These are phyloP conservation scores for Kodamaea sp. DNA, from an alignment of 1,139 yeast species.

Conservation along the genomic window DNA sequence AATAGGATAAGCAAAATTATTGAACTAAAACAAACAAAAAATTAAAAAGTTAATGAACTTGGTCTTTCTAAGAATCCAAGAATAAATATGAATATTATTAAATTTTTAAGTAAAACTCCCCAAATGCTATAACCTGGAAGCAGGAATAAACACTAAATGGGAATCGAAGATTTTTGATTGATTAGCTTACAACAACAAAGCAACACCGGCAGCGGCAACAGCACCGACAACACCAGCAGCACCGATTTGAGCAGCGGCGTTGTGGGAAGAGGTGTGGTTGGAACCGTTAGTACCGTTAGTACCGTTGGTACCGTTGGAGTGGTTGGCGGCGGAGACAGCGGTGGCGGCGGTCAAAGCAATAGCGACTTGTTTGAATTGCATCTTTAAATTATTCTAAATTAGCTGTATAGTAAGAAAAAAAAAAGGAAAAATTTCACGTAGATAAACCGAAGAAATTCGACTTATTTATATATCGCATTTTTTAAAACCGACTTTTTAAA, in stretches of 20 bases:
- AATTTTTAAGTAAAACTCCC: too few species aligned
- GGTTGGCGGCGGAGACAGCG: conserved; percentile 44
- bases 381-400: conserved; percentile 17
- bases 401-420: conserved; percentile 3
- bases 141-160: too few species aligned
- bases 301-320: conserved; percentile 30
- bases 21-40: conserved; percentile 1
- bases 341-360: conserved; percentile 45
- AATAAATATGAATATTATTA: background rate
- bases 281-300: conserved; percentile 19
- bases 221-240: conserved; percentile 45
- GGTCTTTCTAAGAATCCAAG: conserved; percentile 3
- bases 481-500: background rate
- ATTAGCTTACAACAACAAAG: conserved; percentile 37
- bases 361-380: conserved; percentile 47
- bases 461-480: conserved; percentile 8
- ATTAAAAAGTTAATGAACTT: conserved; percentile 1
- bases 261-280: conserved; percentile 19
- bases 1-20: too few species aligned
- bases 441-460: background rate
- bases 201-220: conserved; percentile 46
- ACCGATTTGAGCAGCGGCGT: conserved; percentile 24
- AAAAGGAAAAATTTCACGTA: conserved; percentile 3
- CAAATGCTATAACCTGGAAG: too few species aligned
- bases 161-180: background rate